A percentile compares a stretch with the other conserved stretches of the same genome.
phyloP scores from a whole-genome alignment of 371 early-diverging fungal species.

The Mortierella sp. region DNA sequence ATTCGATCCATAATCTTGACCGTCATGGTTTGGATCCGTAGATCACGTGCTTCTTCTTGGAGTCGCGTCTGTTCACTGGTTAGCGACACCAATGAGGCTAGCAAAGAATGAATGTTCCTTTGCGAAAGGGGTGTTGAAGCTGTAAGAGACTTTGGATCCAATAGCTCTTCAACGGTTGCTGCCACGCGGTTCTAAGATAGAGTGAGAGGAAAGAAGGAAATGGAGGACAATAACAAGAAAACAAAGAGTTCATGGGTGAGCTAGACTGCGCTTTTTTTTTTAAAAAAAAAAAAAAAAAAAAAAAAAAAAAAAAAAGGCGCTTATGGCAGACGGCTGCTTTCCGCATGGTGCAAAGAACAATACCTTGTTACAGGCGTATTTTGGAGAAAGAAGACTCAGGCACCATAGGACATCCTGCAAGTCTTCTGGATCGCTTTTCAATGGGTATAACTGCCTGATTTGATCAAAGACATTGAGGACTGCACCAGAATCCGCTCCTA shows the following conservation, averaged over 20 bases:
- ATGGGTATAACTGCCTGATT: constrained; percentile 35
- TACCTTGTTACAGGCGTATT: constrained; percentile 46
- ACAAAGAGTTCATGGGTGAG: too few species aligned
- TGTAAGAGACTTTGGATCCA: constrained; percentile 8
- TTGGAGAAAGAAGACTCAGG: constrained; percentile 31
- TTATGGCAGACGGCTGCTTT: background rate
- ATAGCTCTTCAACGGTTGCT: constrained; percentile 6
- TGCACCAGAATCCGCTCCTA: constrained; percentile 26
- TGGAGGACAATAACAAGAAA: too few species aligned
- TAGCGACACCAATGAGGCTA: constrained; percentile 18
- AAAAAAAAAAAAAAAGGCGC: too few species aligned
- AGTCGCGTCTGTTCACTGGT: constrained; percentile 20
- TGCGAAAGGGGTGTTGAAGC: constrained; percentile 31
- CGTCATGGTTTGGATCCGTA: constrained; percentile 3
- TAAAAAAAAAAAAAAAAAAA: too few species aligned
- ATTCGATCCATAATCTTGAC: constrained; percentile 23
- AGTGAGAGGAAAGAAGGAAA: too few species aligned
- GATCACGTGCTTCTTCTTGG: constrained; percentile 20
- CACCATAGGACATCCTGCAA: constrained; percentile 42
- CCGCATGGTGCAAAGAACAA: background rate
- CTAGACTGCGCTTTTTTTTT: too few species aligned
- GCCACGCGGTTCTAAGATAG: constrained; percentile 31
- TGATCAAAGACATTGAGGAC: constrained; percentile 37
- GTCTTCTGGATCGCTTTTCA: constrained; percentile 35
- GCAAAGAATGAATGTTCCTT: constrained; percentile 29